These are phyloP conservation scores for Exophiala aquamarina DNA, from an alignment of 2,329 filamentous ascomycete species.

Conservation along the genomic window DNA sequence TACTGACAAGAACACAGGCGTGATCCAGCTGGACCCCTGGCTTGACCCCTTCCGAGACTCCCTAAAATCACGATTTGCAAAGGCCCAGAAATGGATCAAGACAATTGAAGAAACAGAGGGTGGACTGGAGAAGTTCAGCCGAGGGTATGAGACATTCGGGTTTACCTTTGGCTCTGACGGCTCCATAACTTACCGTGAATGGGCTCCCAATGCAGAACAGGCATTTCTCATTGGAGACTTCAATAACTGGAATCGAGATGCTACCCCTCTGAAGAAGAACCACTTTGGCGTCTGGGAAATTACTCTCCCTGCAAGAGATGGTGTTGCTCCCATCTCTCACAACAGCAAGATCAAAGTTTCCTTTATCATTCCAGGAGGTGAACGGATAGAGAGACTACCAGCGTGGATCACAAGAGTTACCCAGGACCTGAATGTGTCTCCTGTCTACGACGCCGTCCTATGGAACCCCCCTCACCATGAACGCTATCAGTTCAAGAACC, in stretches of 20 bases:
- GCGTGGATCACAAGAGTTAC: constrained; percentile 98
- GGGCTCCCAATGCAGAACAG: constrained; percentile 85
- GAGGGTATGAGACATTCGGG: constrained; percentile 81
- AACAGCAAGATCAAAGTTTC: constrained; percentile 97
- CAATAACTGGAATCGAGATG: constrained; percentile 83
- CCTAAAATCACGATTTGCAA: constrained; percentile 72
- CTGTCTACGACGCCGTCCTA: constrained; percentile 91
- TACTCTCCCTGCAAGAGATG: constrained; percentile 69
- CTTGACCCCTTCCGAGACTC: constrained; percentile 79
- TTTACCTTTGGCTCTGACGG: constrained; percentile 78
- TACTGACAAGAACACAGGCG: constrained; percentile 56
- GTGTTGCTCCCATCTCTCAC: constrained; percentile 78
- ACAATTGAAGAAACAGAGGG: constrained; percentile 81
- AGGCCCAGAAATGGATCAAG: constrained; percentile 83
- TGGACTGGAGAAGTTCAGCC: constrained; percentile 87
- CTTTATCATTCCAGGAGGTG: constrained; percentile 73
- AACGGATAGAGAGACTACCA: constrained; percentile 82
- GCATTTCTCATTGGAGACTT: constrained; percentile 93
- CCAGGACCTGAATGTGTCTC: constrained; percentile 85
- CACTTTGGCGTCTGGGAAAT: constrained; percentile 86
- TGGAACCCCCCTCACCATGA: constrained; percentile 86
- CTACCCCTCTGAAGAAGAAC: constrained; percentile 85
- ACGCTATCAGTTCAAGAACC: constrained; percentile 80
- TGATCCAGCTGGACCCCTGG: constrained; percentile 84
- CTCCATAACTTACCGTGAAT: constrained; percentile 89